Evolutionary conservation across 2,329 filamentous ascomycete genomes (phyloP).

Genomic region (Trichoderma guizhouense): DNA sequence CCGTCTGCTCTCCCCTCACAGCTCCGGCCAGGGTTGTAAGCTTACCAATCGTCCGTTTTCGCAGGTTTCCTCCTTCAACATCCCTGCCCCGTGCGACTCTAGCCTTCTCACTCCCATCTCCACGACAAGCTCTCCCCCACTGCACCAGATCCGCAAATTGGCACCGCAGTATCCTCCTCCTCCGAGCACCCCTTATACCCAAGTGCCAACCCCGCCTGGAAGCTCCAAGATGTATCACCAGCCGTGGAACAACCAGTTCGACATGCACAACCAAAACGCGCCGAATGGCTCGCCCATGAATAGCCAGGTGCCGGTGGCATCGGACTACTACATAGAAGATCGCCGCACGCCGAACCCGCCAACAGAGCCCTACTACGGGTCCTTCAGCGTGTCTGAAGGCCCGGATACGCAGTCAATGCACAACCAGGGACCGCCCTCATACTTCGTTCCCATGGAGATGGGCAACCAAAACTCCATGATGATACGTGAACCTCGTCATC

Average conservation of each 20-base stretch:
- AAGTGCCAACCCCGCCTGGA: slow-evolving; percentile 48
- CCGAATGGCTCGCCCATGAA: slow-evolving; percentile 47
- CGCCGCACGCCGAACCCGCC: slow-evolving; percentile 37
- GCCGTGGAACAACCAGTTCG: slow-evolving; percentile 39
- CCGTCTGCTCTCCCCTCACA: not conserved
- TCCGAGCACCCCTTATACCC: slow-evolving; percentile 35
- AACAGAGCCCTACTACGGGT: slow-evolving; percentile 35
- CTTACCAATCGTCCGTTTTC: slow-evolving; percentile 6
- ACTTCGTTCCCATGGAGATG: slow-evolving; percentile 27
- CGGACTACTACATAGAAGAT: slow-evolving; percentile 41
- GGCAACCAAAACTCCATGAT: slow-evolving; percentile 28
- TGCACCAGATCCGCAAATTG: slow-evolving; percentile 43
- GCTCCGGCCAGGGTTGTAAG: not conserved
- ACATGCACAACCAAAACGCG: slow-evolving; percentile 40
- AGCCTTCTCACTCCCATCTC: slow-evolving; percentile 52
- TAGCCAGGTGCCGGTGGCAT: slow-evolving; percentile 34
- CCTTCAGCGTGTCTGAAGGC: slow-evolving; percentile 35
- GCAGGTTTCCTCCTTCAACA: slow-evolving; percentile 32
- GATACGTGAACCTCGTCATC: slow-evolving; percentile 22
- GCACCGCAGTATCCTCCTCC: slow-evolving; percentile 40
- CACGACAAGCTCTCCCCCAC: slow-evolving; percentile 45
- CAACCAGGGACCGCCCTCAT: slow-evolving; percentile 28
- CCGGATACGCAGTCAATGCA: slow-evolving; percentile 26
- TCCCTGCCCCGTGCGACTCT: slow-evolving; percentile 39
- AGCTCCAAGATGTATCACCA: slow-evolving; percentile 44